Base-by-base conservation (phyloP, 2,329 filamentous ascomycete species). In the Davidsoniella eucalypti region DNA sequence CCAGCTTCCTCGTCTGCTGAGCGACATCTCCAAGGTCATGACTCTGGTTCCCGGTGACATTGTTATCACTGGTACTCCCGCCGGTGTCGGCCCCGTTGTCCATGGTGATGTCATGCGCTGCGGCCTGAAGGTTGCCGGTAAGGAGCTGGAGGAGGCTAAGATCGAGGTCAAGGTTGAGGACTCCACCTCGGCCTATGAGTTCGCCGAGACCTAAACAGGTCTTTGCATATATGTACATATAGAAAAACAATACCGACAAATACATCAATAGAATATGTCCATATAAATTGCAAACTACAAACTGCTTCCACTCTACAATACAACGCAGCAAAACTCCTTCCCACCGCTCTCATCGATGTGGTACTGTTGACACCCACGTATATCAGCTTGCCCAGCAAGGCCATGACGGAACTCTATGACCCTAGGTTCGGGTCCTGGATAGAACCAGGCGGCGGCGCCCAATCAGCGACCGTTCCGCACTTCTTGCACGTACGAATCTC, bases 11-110 rank as follows among this genome's bases (percentile, higher is more conserved):
- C 73, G 85, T 57, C 80, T 94, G 56, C 65, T 98, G 61, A 84
- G 82, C 60, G 87, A 95, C 68, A 94, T 98, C 61, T 92, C 86
- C 56, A 82, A 82, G 63, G 88, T 96, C 52, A 95, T 96, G 87
- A 87, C 87, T 7, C 71, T 98, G 53, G 82, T 94, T 65, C 78
- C 84, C 60, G 92, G 90, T 45, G 92, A 98, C 65, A 80, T 98
- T 60, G 79, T 98, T 45, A 69, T 98, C 58, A 98, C 92, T n/a
- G 92, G 92, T 16, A 98, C 92, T 47, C 92, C 92, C 46, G 95
- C 95, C 68, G 92, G 92, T 10, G 92, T 98, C 1, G 92, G 92
- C 1, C 73, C 80, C 17, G 87, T 94, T 1, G 77, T 80, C 54
- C 79, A 84, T 1, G 92, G 92, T 2, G 88, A 98, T 67, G 71